Percentiles rank a stretch among this genome's conserved stretches.
These are phyloP conservation scores for Mycena citricolor DNA, from an alignment of 1,284 basidiomycete species.

Conservation along the genomic window DNA sequence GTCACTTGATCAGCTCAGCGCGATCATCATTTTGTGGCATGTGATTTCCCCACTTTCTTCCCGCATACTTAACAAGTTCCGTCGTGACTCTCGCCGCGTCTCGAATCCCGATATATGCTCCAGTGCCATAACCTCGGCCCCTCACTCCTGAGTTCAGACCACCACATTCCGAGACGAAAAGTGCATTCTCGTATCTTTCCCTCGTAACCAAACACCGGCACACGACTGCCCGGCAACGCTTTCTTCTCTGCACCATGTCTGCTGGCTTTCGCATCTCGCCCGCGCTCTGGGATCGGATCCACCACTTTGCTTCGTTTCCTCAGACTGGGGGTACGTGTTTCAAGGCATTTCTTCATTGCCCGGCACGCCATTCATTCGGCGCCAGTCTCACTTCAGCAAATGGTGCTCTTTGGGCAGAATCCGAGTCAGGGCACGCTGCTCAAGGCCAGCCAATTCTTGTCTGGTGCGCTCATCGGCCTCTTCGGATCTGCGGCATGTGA, in stretches of 20 bases:
- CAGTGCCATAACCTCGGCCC: no score
- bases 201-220: no score
- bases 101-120: no score
- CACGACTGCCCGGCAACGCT: no score
- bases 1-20: no score
- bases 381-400: slow-evolving; percentile 88
- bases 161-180: no score
- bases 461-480: slow-evolving; percentile 46
- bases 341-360: not conserved
- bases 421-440: slow-evolving; percentile 86
- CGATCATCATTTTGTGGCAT: no score
- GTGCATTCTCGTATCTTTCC: no score
- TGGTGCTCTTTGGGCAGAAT: slow-evolving; percentile 87
- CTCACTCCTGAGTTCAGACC: no score
- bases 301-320: slow-evolving; percentile 92
- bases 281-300: slow-evolving; percentile 89
- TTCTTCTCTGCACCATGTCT: slow-evolving; percentile 47
- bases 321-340: slow-evolving; percentile 77
- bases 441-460: slow-evolving; percentile 81
- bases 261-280: slow-evolving; percentile 71
- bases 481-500: slow-evolving; percentile 1
- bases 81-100: no score
- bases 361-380: not conserved
- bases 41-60: no score
- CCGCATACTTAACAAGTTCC: no score